These are phyloP conservation scores for Populus tremula DNA, from an alignment of 345 rosid genomes.

Conservation along the genomic window DNA sequence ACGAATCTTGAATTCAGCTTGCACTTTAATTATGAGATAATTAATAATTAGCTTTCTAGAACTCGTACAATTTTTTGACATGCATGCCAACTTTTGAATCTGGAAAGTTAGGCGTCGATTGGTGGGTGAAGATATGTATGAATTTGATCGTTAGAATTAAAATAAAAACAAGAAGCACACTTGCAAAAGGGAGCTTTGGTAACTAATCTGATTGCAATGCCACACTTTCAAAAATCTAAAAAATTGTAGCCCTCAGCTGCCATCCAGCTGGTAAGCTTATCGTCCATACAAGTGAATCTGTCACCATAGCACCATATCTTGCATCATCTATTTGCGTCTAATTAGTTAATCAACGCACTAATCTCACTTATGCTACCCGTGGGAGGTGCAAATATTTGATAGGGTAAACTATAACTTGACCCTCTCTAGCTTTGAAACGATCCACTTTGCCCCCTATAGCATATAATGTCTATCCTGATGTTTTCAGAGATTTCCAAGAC, in stretches of 20 bases:
- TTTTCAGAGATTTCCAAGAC: too few species aligned
- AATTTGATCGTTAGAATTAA: background rate
- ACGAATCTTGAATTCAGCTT: background rate
- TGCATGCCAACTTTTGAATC: background rate
- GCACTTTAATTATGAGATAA: background rate
- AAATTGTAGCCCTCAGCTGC: background rate
- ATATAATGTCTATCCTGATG: background rate
- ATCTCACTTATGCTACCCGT: background rate
- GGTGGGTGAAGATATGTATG: background rate
- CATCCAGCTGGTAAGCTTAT: conserved; percentile 1
- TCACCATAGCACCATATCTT: too few species aligned
- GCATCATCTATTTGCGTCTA: background rate
- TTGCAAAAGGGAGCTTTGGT: background rate
- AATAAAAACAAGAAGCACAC: background rate
- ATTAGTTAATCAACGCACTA: background rate
- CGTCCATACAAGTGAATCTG: background rate
- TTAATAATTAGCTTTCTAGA: background rate
- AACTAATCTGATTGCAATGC: background rate
- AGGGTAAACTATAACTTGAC: background rate
- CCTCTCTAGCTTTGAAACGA: background rate
- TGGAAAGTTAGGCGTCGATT: background rate
- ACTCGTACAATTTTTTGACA: background rate
- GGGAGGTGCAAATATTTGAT: background rate
- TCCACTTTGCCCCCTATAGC: background rate
- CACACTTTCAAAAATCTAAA: background rate